Evolutionary conservation across 257 asterid species (phyloP).

Genomic region (Solanum appendiculatum): DNA sequence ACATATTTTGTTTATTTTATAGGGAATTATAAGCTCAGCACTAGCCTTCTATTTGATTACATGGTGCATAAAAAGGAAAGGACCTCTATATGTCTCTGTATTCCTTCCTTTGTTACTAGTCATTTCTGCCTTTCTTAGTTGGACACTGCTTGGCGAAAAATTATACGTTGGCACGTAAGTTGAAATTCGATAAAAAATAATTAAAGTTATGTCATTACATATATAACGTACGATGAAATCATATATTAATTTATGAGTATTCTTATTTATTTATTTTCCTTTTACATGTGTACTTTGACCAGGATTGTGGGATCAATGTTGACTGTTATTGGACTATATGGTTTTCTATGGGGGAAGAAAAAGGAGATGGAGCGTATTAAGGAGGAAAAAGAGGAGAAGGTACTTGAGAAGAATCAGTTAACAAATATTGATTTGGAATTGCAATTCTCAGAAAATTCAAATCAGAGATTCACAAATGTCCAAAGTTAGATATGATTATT

Average conservation of each 20-base stretch:
- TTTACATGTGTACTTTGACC: neutral
- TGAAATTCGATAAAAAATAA: neutral
- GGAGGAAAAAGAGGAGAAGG: neutral
- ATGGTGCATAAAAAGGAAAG: constrained; percentile 69
- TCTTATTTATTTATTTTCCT: too few species aligned
- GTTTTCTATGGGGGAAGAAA: constrained; percentile 75
- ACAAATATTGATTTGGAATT: neutral
- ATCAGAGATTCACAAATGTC: neutral
- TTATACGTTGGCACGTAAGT: constrained; percentile 59
- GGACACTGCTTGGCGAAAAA: constrained; percentile 68
- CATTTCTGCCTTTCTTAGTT: constrained; percentile 71
- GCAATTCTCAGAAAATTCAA: neutral
- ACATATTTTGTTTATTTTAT: neutral
- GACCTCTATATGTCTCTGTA: constrained; percentile 70
- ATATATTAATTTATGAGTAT: neutral
- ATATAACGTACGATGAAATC: neutral
- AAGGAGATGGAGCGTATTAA: constrained; percentile 20
- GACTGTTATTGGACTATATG: constrained; percentile 59
- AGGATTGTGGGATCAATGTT: constrained; percentile 54
- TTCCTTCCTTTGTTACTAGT: constrained; percentile 80
- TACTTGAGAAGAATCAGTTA: neutral
- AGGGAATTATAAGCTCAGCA: constrained; percentile 75
- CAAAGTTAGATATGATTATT: neutral
- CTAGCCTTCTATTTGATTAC: constrained; percentile 52
- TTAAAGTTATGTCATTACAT: neutral